Base-by-base conservation (phyloP, 2,329 filamentous ascomycete genomes). In the Fusarium sororula region DNA sequence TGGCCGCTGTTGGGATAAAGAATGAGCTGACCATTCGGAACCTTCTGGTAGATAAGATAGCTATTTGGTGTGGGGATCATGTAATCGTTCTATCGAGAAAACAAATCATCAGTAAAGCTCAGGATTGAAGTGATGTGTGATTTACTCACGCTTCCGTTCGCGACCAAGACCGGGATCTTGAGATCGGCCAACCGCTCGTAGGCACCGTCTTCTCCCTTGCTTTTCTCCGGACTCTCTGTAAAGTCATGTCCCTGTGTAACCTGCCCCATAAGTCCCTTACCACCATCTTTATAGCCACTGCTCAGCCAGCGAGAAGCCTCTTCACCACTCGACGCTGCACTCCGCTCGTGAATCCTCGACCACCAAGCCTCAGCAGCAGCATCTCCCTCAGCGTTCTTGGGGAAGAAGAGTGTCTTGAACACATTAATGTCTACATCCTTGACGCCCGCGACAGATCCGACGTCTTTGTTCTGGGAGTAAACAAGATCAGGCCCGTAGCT, bases 21-120 rank as follows among this genome's bases (percentile, higher is more conserved):
- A n/a, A 67, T 67, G 18, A 67, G 62, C 15, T 67, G 64, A 1
- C 37, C 51, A 3, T 58, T 67, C 0, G 64, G 44, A 3, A 59
- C 30, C 14, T 24, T 66, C 12, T 66, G 62, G 9, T 50, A 44
- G 15, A 66, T 42, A 2, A 67, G 28, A 7, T 67, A 67, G 32
- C 62, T 67, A 13, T 67, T 67, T 1, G 64, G 65, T 9, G 64
- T 67, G 2, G 64, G 62, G 7, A 67, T 67, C 64, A 67, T 67
- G 13, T 66, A 67, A 5, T 67, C 64, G 6, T 67, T 44, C 64
- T 66, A 14, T 9, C 0, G 15, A 9, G 4, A n/a, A n/a, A n/a
- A n/a, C n/a, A 3, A 13, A 26, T 4, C 5, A 14, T 45, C 11
- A 45, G 24, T 26, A 20, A 0, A 20, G 7, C 0, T 13, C 11